Evolutionary conservation across 352 stramenopile species (phyloP), one percentile per base, ranked within the genome.

Genomic region (Phytophthora hibernalis): DNA sequence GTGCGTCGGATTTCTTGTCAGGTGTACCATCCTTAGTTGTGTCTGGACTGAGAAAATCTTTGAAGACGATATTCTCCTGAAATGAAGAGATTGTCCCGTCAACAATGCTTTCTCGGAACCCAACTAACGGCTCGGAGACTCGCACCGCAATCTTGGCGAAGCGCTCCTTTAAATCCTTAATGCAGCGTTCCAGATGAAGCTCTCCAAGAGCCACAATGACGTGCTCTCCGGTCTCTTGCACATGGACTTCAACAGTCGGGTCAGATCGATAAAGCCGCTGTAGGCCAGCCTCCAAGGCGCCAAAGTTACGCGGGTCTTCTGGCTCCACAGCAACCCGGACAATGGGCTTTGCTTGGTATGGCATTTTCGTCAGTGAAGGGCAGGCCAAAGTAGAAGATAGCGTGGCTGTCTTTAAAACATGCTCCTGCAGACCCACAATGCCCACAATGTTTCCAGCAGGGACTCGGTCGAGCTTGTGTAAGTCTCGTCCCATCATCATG

Each of bases 401-500:
- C 10, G 93, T 98, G 2, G 93, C 93, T 0, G 90, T 96, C 84
- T 98, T 98, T 37, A 97, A 67, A 11, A 98, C 82, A 57, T 90
- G 77, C 20, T 93, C 80, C 18, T 97, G 90, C 3, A 98, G 72
- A 28, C 92, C 92, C 7, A 95, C 78, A 35, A 98, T 85, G 1
- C 87, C 92, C 4, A 97, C 84, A 33, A 98, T 95, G 64, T 97
- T 98, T 30, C 93, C 93, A 1, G 93, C 91, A 0, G 92, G 89
- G 2, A 97, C 92, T 16, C 76, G 73, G 13, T 80, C 61, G 8
- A 97, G 65, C 10, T 84, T 79, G 37, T 96, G 76, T 28, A 98
- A 72, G 49, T 97, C 91, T 0, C 90, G 82, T 0, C 91, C 92
- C 93, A 98, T 98, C 82, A 98, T 94, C 86, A 98, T 95, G 69